Evolutionary conservation across 139 green algal genomes (phyloP).

Genomic region (Micromonas pusilla): DNA sequence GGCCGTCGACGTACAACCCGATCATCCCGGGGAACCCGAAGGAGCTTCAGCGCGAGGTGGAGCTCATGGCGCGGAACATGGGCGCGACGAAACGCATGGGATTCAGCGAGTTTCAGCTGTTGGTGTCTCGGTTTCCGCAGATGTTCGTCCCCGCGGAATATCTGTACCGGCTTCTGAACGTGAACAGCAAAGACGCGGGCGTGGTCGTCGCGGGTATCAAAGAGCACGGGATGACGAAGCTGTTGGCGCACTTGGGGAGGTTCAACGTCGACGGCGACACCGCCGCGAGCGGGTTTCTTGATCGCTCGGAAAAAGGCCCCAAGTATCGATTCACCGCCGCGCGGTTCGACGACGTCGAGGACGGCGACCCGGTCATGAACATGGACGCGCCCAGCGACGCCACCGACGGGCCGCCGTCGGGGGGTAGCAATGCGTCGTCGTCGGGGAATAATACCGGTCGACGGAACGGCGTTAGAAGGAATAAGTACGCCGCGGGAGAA

Average conservation of each 20-base stretch:
- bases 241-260: neutral
- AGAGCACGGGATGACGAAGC: neutral
- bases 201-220: neutral
- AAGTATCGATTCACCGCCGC: neutral
- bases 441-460: too few relatives aligned
- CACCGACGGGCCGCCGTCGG: too few relatives aligned
- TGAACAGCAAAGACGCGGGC: neutral
- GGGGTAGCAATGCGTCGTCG: too few relatives aligned
- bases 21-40: neutral
- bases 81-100: neutral
- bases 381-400: too few relatives aligned
- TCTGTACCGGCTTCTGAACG: neutral
- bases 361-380: too few relatives aligned
- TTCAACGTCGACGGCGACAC: neutral
- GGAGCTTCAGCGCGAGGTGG: neutral
- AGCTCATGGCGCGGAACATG: neutral
- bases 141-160: neutral
- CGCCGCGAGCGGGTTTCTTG: neutral
- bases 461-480: too few relatives aligned
- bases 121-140: neutral
- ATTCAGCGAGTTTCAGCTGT: constrained; percentile 18
- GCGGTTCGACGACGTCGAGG: neutral
- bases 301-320: neutral
- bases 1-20: neutral
- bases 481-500: too few relatives aligned